A percentile compares a stretch with the other conserved stretches of the same genome.
phyloP scores from a whole-genome alignment of 2,329 filamentous ascomycete genomes.

The Ophiobolus disseminans region DNA sequence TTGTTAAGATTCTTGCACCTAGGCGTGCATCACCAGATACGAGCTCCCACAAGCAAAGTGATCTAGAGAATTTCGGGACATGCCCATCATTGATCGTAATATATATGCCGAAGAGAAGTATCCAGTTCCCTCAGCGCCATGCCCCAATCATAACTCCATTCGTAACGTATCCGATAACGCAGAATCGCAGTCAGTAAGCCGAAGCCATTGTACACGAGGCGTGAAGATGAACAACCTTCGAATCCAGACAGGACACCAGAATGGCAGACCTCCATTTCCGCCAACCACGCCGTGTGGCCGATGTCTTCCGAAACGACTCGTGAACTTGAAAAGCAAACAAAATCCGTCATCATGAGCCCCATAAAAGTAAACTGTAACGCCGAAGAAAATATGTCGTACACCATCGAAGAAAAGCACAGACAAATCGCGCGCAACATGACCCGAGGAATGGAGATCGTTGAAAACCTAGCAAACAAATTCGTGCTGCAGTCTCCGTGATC shows the following conservation, averaged over 20 bases:
- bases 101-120: slow-evolving; percentile 7
- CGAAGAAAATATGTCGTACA: not conserved
- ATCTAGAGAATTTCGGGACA: not conserved
- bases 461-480: slow-evolving; percentile 13
- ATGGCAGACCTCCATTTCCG: slow-evolving; percentile 21
- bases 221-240: too few relatives aligned
- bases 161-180: not conserved
- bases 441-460: slow-evolving; percentile 7
- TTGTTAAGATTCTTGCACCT: too few relatives aligned
- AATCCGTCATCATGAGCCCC: slow-evolving; percentile 8
- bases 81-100: not conserved
- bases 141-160: not conserved
- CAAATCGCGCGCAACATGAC: not conserved
- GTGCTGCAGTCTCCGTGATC: slow-evolving; percentile 18
- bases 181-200: not conserved
- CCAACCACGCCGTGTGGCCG: slow-evolving; percentile 23
- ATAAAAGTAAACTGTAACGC: slow-evolving; percentile 8
- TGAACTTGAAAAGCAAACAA: slow-evolving; percentile 7
- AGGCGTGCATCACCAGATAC: too few relatives aligned
- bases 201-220: slow-evolving; percentile 20
- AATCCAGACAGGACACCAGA: slow-evolving; percentile 10
- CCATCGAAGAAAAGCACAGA: not conserved
- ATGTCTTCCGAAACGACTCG: slow-evolving; percentile 13
- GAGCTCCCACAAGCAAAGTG: too few relatives aligned
- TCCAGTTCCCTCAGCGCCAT: not conserved